These are phyloP conservation scores for Plasmodium knowlesi DNA, from an alignment of 169 alveolate species.

Conservation along the genomic window DNA sequence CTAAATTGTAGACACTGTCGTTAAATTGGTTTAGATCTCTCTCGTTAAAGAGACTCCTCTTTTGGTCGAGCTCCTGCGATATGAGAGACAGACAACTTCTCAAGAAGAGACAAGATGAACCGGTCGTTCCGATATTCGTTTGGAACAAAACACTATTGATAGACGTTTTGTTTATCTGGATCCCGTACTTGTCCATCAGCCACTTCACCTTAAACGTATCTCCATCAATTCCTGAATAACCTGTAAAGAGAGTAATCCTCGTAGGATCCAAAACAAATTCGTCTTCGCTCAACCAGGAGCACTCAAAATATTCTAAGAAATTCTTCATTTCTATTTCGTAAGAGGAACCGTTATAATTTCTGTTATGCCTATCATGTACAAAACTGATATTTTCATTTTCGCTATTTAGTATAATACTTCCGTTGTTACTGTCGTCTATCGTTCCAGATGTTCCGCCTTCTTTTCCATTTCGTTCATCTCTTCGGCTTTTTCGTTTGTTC, in stretches of 20 bases:
- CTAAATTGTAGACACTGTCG: slow-evolving; percentile 67
- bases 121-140: slow-evolving; percentile 81
- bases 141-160: slow-evolving; percentile 77
- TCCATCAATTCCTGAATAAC: slow-evolving; percentile 79
- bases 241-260: slow-evolving; percentile 77
- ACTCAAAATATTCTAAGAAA: slow-evolving; percentile 74
- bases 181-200: slow-evolving; percentile 81
- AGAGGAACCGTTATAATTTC: background rate
- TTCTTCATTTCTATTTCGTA: slow-evolving; percentile 14
- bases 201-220: slow-evolving; percentile 81
- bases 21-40: slow-evolving; percentile 76
- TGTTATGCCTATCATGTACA: background rate
- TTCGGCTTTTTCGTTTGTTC: background rate
- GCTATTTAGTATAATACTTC: background rate
- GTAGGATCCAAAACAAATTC: slow-evolving; percentile 82
- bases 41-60: slow-evolving; percentile 49
- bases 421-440: slow-evolving; percentile 1
- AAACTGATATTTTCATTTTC: slow-evolving; percentile 11
- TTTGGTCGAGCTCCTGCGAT: slow-evolving; percentile 71
- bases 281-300: slow-evolving; percentile 79
- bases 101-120: slow-evolving; percentile 77
- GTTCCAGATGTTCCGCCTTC: background rate
- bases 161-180: slow-evolving; percentile 79
- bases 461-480: slow-evolving; percentile 8
- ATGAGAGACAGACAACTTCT: slow-evolving; percentile 73